These are phyloP conservation scores for Balamuthia mandrillaris DNA, from an alignment of 208 protist genomes.

Conservation along the genomic window DNA sequence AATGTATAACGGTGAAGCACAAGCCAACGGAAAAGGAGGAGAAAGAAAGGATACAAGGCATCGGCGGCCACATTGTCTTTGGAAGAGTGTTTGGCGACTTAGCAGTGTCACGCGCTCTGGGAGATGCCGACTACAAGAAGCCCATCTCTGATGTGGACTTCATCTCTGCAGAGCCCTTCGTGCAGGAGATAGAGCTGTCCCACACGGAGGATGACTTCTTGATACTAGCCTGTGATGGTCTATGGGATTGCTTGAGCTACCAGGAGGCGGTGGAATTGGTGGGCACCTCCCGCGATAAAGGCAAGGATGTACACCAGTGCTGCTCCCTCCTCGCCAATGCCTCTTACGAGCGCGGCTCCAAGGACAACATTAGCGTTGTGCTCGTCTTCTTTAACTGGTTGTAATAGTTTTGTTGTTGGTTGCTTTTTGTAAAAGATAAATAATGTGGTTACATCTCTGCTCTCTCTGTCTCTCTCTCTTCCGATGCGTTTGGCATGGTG, in stretches of 20 bases:
- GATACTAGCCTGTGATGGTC: constrained; percentile 51
- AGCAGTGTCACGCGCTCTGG: constrained; percentile 49
- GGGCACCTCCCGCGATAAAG: background rate
- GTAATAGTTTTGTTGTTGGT: too few species aligned
- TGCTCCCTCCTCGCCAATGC: background rate
- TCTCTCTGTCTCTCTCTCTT: too few species aligned
- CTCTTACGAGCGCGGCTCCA: background rate
- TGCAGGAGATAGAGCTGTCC: background rate
- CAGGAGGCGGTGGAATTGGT: constrained; percentile 31
- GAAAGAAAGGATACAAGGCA: constrained; percentile 33
- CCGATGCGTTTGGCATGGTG: too few species aligned
- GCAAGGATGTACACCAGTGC: background rate
- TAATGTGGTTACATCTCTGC: too few species aligned
- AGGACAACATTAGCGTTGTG: background rate
- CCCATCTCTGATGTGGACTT: background rate
- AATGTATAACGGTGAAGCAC: too few species aligned
- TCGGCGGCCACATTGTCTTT: constrained; percentile 34
- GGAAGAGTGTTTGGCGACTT: constrained; percentile 46
- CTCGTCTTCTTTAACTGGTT: background rate
- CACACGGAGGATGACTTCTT: constrained; percentile 34
- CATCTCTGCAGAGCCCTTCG: background rate
- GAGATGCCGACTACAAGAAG: constrained; percentile 38
- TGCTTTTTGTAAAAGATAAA: too few species aligned
- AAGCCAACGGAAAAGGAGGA: constrained; percentile 40
- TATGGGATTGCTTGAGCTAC: constrained; percentile 50